Evolutionary conservation across 306 rosid species (phyloP).

Genomic region (Cucumis cinereus): DNA sequence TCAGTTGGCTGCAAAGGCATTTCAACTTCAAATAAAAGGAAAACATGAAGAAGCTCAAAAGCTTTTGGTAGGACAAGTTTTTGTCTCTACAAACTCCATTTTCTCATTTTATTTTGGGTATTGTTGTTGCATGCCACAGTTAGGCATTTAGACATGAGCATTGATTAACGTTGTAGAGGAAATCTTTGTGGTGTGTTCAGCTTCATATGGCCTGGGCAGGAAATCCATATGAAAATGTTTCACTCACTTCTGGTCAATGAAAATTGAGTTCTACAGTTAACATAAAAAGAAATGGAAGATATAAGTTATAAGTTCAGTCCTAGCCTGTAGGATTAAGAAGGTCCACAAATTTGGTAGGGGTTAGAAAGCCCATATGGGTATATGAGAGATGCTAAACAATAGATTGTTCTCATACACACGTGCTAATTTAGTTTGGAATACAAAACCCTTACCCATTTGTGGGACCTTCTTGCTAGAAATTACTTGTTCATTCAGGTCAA

Average conservation of each 20-base stretch:
- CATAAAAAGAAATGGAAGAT: background rate
- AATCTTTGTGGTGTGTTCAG: background rate
- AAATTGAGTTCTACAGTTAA: background rate
- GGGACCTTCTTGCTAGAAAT: no score
- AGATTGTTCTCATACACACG: background rate
- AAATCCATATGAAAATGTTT: background rate
- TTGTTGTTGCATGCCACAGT: background rate
- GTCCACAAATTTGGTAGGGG: background rate
- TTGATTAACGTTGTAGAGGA: background rate
- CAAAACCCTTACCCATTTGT: background rate
- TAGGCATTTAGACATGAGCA: background rate
- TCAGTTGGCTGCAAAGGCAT: conserved; percentile 94
- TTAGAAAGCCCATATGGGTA: background rate
- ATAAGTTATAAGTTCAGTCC: background rate
- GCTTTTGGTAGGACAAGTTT: conserved; percentile 43
- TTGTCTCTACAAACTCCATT: background rate
- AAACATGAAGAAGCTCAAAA: conserved; percentile 78
- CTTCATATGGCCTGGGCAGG: background rate
- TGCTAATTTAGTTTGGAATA: background rate
- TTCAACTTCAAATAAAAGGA: conserved; percentile 89
- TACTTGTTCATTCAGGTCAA: no score
- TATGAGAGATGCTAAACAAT: background rate
- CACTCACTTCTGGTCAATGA: background rate
- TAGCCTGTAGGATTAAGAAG: background rate
- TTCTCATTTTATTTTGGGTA: background rate